These are phyloP conservation scores for Phlebopus sp. DNA, from an alignment of 1,284 basidiomycete species.

Conservation along the genomic window DNA sequence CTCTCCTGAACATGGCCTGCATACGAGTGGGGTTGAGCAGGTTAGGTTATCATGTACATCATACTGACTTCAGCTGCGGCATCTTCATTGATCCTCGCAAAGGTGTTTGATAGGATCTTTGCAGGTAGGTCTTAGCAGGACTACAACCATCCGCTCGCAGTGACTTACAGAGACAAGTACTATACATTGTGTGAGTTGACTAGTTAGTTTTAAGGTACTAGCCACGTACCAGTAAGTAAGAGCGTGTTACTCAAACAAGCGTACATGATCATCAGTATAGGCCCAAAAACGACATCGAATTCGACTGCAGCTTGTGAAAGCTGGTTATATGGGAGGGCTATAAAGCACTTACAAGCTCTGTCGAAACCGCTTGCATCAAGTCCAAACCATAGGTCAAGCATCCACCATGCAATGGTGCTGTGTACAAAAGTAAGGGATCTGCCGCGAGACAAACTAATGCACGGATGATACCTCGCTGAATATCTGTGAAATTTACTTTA, in stretches of 20 bases:
- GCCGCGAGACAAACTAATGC: not conserved
- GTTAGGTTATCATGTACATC: not conserved
- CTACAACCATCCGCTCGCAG: not conserved
- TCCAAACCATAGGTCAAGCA: constrained; percentile 89
- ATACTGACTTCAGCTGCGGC: constrained; percentile 77
- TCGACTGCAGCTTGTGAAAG: constrained; percentile 40
- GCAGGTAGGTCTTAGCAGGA: constrained; percentile 12
- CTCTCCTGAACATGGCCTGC: constrained; percentile 89
- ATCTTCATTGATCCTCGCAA: constrained; percentile 88
- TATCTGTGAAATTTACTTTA: constrained; percentile 15
- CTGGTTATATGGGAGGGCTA: not conserved
- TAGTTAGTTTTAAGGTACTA: constrained; percentile 7
- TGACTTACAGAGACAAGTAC: constrained; percentile 74
- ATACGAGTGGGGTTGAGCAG: constrained; percentile 2
- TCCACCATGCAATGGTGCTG: constrained; percentile 84
- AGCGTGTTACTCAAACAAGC: constrained; percentile 87
- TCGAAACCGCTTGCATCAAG: constrained; percentile 85
- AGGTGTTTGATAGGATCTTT: constrained; percentile 91
- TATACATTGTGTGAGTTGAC: constrained; percentile 25
- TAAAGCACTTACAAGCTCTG: constrained; percentile 57
- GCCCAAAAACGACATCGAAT: constrained; percentile 85
- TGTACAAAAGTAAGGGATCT: constrained; percentile 9
- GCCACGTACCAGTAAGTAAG: constrained; percentile 65
- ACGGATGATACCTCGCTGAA: constrained; percentile 39
- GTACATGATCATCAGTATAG: constrained; percentile 83